Evolutionary conservation across 2,329 filamentous ascomycete species (phyloP).

Genomic region (Phaeoacremonium minimum): DNA sequence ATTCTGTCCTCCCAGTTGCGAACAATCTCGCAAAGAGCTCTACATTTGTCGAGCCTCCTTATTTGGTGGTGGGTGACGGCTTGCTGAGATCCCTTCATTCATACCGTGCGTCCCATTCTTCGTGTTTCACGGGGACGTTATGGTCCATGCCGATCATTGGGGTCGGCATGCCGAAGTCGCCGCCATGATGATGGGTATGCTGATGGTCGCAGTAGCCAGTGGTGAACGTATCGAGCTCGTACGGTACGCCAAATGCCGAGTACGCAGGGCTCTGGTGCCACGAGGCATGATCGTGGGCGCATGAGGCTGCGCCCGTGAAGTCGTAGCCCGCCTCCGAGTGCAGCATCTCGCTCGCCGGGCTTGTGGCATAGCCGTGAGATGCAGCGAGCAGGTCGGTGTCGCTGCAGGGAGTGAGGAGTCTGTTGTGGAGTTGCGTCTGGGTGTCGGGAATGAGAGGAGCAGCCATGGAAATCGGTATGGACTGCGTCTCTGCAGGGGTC

Average conservation of each 20-base stretch:
- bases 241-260: constrained; percentile 31
- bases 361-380: constrained; percentile 22
- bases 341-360: constrained; percentile 25
- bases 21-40: no score
- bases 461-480: constrained; percentile 25
- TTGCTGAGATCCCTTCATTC: no score
- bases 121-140: constrained; percentile 8
- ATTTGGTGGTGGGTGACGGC: no score
- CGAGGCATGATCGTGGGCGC: constrained; percentile 19
- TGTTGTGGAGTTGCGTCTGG: constrained; percentile 23
- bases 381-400: constrained; percentile 37
- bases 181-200: constrained; percentile 9
- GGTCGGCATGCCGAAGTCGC: constrained; percentile 6
- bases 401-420: constrained; percentile 50
- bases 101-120: constrained; percentile 8
- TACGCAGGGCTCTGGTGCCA: constrained; percentile 29
- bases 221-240: constrained; percentile 21
- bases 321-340: constrained; percentile 21
- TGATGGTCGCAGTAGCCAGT: constrained; percentile 15
- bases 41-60: no score
- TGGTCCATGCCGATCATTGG: constrained; percentile 6
- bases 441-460: constrained; percentile 24
- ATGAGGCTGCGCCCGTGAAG: constrained; percentile 20
- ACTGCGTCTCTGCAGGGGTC: constrained; percentile 17
- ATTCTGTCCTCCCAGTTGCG: no score